Conservation (phyloP, 352 stramenopile species). For the Pythium aphanidermatum region DNA sequence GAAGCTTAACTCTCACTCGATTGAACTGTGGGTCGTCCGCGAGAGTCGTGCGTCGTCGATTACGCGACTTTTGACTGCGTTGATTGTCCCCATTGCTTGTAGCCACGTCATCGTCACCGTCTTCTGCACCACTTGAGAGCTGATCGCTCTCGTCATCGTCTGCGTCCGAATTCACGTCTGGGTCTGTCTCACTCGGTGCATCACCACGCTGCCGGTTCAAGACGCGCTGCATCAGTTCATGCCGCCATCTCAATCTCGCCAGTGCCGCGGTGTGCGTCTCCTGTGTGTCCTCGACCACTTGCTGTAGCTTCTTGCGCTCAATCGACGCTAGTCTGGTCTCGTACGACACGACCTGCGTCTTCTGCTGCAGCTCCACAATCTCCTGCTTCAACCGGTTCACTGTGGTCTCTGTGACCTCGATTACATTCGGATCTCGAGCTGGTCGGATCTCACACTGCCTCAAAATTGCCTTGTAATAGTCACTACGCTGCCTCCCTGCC, state of each 20-base stretch:
- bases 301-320: constrained; percentile 58
- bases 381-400: constrained; percentile 62
- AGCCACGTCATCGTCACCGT: too few species aligned
- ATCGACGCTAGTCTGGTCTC: constrained; percentile 51
- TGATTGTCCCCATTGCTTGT: too few species aligned
- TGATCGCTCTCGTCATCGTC: too few species aligned
- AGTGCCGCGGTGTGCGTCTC: constrained; percentile 62
- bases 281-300: constrained; percentile 61
- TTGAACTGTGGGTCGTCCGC: constrained; percentile 38
- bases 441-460: constrained; percentile 75
- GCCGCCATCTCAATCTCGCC: constrained; percentile 55
- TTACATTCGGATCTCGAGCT: constrained; percentile 69
- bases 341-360: constrained; percentile 61
- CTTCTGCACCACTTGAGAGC: too few species aligned
- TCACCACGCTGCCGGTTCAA: constrained; percentile 10
- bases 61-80: too few species aligned
- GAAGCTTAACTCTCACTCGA: constrained; percentile 63
- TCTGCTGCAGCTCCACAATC: constrained; percentile 63
- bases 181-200: too few species aligned
- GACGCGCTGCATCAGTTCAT: constrained; percentile 55
- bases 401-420: constrained; percentile 55
- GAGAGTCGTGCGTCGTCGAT: neutral
- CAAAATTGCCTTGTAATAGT: constrained; percentile 79
- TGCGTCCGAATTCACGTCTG: too few species aligned
- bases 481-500: constrained; percentile 53